phyloP scores from a whole-genome alignment of 352 stramenopile species.

The Pythium scleroteichum region DNA sequence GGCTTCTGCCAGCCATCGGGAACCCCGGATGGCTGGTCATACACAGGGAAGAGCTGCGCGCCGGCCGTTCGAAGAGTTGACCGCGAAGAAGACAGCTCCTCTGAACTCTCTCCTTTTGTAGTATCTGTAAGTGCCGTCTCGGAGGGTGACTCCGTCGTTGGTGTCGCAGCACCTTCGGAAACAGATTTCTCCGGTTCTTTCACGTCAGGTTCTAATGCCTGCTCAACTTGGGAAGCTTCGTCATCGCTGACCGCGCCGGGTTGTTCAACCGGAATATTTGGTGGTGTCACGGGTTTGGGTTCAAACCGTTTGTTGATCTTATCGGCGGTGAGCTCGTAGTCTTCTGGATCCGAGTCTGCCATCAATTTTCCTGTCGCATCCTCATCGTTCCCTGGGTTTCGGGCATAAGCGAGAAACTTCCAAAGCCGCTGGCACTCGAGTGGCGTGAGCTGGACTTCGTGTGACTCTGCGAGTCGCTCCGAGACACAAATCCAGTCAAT shows the following conservation, averaged over 20 bases:
- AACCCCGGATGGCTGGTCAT: conserved; percentile 39
- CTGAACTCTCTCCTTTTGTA: neutral
- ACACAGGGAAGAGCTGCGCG: conserved; percentile 44
- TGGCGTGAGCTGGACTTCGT: conserved; percentile 37
- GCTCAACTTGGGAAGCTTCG: no score
- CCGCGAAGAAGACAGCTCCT: neutral
- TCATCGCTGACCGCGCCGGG: no score
- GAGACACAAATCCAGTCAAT: conserved; percentile 57
- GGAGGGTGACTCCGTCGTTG: no score
- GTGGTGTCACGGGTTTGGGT: no score
- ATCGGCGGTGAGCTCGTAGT: conserved; percentile 35
- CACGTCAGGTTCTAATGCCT: no score
- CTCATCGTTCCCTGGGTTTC: conserved; percentile 7
- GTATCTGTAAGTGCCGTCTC: no score
- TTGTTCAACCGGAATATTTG: no score
- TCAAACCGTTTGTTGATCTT: conserved; percentile 10
- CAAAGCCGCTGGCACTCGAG: conserved; percentile 59
- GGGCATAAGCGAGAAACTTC: conserved; percentile 76
- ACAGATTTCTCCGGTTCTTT: no score
- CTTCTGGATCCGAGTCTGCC: conserved; percentile 54
- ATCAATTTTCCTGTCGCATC: conserved; percentile 30
- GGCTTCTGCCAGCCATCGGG: conserved; percentile 42
- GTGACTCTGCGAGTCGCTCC: conserved; percentile 37
- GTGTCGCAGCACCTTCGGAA: no score
- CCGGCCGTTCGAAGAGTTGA: conserved; percentile 7